Conservation (phyloP, 2,329 filamentous ascomycete genomes). For the Acephala macrosclerotiorum region DNA sequence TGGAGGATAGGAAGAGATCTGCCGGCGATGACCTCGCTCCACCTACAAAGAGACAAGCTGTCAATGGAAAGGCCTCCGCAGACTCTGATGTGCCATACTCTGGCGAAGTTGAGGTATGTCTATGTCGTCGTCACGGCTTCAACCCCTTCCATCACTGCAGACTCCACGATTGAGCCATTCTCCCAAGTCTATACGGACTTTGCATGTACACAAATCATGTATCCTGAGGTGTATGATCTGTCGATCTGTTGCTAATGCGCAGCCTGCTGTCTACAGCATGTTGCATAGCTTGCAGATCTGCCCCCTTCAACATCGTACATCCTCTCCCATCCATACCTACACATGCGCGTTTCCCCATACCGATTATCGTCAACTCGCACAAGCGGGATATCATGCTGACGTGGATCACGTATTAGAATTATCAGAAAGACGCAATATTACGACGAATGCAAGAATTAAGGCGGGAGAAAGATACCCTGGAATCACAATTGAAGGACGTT, state of each 20-base stretch:
- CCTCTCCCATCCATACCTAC: slow-evolving; percentile 29
- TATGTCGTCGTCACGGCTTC: slow-evolving; percentile 42
- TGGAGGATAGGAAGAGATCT: slow-evolving; percentile 99
- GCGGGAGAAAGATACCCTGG: slow-evolving; percentile 82
- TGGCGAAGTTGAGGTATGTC: slow-evolving; percentile 76
- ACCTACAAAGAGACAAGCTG: slow-evolving; percentile 88
- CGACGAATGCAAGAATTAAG: slow-evolving; percentile 99
- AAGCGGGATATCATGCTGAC: slow-evolving; percentile 48
- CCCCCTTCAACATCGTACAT: slow-evolving; percentile 36
- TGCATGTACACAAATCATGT: slow-evolving; percentile 27
- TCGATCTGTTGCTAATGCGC: slow-evolving; percentile 51
- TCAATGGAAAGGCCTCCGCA: slow-evolving; percentile 78
- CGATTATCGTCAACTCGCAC: slow-evolving; percentile 25
- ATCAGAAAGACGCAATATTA: slow-evolving; percentile 94
- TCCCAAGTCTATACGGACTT: slow-evolving; percentile 32
- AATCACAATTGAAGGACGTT: slow-evolving; percentile 81
- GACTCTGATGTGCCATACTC: slow-evolving; percentile 75
- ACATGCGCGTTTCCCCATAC: slow-evolving; percentile 31
- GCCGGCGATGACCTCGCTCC: slow-evolving; percentile 87
- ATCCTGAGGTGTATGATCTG: slow-evolving; percentile 37
- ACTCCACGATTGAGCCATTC: slow-evolving; percentile 23
- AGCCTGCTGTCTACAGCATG: slow-evolving; percentile 52
- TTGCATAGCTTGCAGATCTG: slow-evolving; percentile 47
- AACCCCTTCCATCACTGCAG: slow-evolving; percentile 30
- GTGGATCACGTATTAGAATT: slow-evolving; percentile 64